Evolutionary conservation across 371 early-diverging fungal species (phyloP), one percentile per base, ranked within the genome.

Genomic region (Mucor plumbeus): DNA sequence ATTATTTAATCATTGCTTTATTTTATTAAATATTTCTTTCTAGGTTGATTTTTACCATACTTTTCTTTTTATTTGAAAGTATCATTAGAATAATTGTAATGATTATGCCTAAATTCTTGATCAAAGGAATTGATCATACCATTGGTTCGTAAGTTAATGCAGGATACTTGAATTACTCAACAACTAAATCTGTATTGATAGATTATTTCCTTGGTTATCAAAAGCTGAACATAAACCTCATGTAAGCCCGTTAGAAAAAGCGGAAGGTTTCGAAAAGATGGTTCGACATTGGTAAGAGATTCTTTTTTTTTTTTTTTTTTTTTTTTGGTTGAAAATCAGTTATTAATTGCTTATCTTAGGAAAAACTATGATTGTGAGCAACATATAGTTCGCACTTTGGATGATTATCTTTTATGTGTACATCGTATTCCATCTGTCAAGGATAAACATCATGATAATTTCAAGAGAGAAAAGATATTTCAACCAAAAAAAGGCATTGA

Each of bases 321-420:
- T 8, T 50, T 4, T 13, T 9, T 26, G 7, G 9, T 10, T 6
- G 5, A 53, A 13, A 4, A 13, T 21, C 53, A 53, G 3, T 26
- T 26, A 3, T 26, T 26, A 26, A 26, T 26, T 26, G 26, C 26
- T 54, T 38, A 15, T 36, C n/a, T 26, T 5, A 77, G 77, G 78
- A 67, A 73, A 63, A 64, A 74, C 6, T 97, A 94, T 71, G 87
- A 88, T 5, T 85, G 87, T 61, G 92, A 97, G 61, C 91, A 94
- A 61, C 96, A 97, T 74, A 71, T 95, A 35, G 93, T 93, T 6
- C 86, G 85, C n/a, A 96, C 97, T 4, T 80, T 80, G 62, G 98
- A 97, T 67, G 93, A 94, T 26, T 97, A 93, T 75, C 77, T 96
- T 0, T 79, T 97, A n/a, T 91, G 92, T 44, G 83, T 93, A 5